Evolutionary conservation across 2,329 filamentous ascomycete species (phyloP), one percentile per base, ranked within the genome.

Genomic region (Akanthomyces uredinophilus): DNA sequence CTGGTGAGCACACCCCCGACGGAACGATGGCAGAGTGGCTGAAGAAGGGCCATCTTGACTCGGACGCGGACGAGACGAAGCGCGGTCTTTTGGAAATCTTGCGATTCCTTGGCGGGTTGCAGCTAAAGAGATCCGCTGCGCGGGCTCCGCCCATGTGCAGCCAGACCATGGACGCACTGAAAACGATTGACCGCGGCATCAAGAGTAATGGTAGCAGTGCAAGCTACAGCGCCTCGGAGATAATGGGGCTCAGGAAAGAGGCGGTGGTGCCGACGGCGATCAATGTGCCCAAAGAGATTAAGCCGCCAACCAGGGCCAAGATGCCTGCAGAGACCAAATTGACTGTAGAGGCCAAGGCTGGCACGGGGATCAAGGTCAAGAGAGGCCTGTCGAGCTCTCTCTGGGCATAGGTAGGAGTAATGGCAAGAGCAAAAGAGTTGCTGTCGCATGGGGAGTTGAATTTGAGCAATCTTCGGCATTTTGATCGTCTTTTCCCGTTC

Each of bases 11-110:
- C 4, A 52, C 50, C 1, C 43, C 66, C 24, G 56, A 66, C 4
- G 69, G 66, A 1, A 67, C 70, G 3, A 64, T 72, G 13, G 65
- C 69, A 1, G 62, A 66, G 22, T 73, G 70, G 70, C 58, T 68
- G 7, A 39, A 62, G 4, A 63, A 68, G 14, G 70, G 70, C 0
- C 68, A 68, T 18, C 64, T 73, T n/a, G 62, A 65, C 5, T 65
- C 58, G 10, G 62, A 70, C 7, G 59, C 54, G 3, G 66, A 70
- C 13, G 64, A 67, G 6, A 62, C 72, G 27, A 70, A 66, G 27
- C 55, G 67, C 0, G 65, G 66, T 3, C 53, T 71, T 0, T 29
- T 70, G 2, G 32, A 65, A 0, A 46, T 71, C 1, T 61, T 74
- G 4, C 66, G 67, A 5, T 52, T 66, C 11, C 63, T 72, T 5